Base-by-base conservation (phyloP, 306 rosid genomes). In the Alnus glutinosa region DNA sequence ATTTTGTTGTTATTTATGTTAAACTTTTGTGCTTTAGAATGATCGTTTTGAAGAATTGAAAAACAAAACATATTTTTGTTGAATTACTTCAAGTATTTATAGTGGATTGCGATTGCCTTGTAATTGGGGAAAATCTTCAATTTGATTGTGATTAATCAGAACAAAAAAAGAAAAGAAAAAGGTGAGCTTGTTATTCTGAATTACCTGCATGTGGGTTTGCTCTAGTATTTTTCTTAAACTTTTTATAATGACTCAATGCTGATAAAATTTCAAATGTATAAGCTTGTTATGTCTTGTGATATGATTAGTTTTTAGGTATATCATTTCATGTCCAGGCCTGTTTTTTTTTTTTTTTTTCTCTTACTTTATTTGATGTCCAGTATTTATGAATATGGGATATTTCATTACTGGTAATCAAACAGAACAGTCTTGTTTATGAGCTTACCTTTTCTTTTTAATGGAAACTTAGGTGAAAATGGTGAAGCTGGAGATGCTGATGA, bases 401-500 rank as follows among this genome's bases (percentile, higher is more conserved):
- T 62, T 62, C 7, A 61, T 28, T 61, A 12, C 30, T 30, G 32
- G 42, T 12, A 30, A 30, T 30, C 30, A 61, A 18, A 1, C 14
- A 30, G 37, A 13, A 30, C 3, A 61, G 28, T 7, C 8, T 73
- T 74, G 67, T 1, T 42, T 10, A 14, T 66, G 54, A 7, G 14
- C 11, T 50, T 39, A 10, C 70, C 11, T 55, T 73, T 72, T 67
- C 9, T 10, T 39, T 39, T 1, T 12, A 42, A 19, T 34, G 42
- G 70, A 73, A 51, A 74, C 58, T 68, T 66, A 90, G 97, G 87
- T 37, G 87, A 42, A 47, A 69, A 73, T 1, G 70, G 63, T 28
- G 75, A 75, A 62, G 71, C 42, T 18, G 80, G 61, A 77, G 81
- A 79, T 71, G 70, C 48, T 18, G 66, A 73, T 44, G 86, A 87